Base-by-base conservation (phyloP, 148 eudicot species). In the Persicaria tinctoria region DNA sequence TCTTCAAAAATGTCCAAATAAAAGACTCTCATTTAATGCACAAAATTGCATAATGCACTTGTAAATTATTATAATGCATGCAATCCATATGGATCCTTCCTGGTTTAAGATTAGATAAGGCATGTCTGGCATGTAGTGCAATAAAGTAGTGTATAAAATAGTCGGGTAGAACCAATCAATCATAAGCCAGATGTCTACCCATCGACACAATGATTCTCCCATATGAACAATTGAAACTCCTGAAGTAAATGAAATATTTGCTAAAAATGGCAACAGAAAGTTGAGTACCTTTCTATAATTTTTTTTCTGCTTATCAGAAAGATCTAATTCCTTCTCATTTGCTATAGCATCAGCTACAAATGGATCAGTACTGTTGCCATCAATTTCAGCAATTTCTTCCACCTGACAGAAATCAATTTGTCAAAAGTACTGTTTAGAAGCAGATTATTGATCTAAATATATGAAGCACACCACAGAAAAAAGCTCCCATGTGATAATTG, bases 331-430 rank as follows among this genome's bases (percentile, higher is more conserved):
- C 76, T 80, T 82, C 84, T 90, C 97, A 76, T 88, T 91, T 38
- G 87, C 94, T 79, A 95, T 73, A 45, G 99, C 99, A 89, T 87
- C 99, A 56, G 91, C 93, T 63, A 92, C 75, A 82, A 89, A 86
- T n/a, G 92, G 96, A 79, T 92, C 99, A 77, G 78, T 66, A 64
- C 88, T 76, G 80, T 78, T 77, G 46, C 85, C 88, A 77, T 86
- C 97, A 66, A 92, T 74, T 72, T 95, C 99, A 87, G 87, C 97
- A 74, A 95, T 92, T 86, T 95, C 99, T 87, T 95, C 99, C 76
- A 95, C 97, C 99, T 95, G 81, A 77, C 59, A 66, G 8, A 66
- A 41, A 41, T 18, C 48, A 66, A 66, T 38, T 17, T 13, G 13
- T 38, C 46, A 44, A 66, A 66, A 41, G 17, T 1, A 20, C 38